Evolutionary conservation across 345 rosid species (phyloP).

Genomic region (Ailanthus altissimus): DNA sequence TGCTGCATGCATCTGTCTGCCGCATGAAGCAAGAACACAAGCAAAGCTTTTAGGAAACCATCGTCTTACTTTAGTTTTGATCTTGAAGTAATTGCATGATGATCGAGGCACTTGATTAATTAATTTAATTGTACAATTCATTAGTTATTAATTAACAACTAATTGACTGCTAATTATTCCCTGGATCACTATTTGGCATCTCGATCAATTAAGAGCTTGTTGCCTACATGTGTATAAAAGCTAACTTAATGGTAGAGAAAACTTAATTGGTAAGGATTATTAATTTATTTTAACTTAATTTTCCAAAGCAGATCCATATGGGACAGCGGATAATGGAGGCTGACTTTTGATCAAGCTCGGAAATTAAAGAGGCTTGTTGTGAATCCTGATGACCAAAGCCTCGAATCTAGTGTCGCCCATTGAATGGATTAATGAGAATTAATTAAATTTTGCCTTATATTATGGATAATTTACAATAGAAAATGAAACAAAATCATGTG

Average conservation of each 20-base stretch:
- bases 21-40: no score
- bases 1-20: no score
- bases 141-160: no score
- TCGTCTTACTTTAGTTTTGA: neutral
- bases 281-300: neutral
- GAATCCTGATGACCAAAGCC: neutral
- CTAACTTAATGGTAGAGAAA: constrained; percentile 28
- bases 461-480: neutral
- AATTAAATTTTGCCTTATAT: neutral
- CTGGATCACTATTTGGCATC: neutral
- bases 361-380: neutral
- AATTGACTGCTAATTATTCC: no score
- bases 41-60: neutral
- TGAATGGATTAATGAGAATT: neutral
- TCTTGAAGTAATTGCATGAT: neutral
- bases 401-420: neutral
- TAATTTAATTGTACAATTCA: no score
- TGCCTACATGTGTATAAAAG: constrained; percentile 19
- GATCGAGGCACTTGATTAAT: neutral
- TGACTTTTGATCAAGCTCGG: neutral
- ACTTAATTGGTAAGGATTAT: neutral
- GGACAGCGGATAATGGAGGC: neutral
- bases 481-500: constrained; percentile 15
- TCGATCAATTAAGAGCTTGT: neutral
- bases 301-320: constrained; percentile 8